phyloP scores from a whole-genome alignment of 768 basidiomycete species.

The Leccinellum albellum region DNA sequence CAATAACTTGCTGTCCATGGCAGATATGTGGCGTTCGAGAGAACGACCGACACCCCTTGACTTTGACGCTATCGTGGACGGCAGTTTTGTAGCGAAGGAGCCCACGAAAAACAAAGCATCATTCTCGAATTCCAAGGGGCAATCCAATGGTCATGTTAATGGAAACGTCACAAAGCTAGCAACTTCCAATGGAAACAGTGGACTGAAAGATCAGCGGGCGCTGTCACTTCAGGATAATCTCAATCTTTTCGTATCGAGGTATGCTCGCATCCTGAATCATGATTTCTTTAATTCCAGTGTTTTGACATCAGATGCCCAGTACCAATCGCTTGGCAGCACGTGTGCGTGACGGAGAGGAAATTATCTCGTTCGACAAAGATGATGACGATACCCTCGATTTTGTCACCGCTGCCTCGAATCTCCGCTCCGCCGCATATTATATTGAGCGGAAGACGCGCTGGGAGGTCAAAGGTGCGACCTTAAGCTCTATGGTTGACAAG shows the following conservation, averaged over 20 bases:
- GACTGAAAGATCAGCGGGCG: conserved; percentile 79
- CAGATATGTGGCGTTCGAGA: conserved; percentile 94
- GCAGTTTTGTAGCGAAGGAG: conserved; percentile 48
- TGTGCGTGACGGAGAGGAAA: conserved; percentile 60
- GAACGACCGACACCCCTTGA: conserved; percentile 83
- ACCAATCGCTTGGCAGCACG: conserved; percentile 75
- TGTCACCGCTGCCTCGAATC: conserved; percentile 90
- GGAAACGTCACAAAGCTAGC: conserved; percentile 2
- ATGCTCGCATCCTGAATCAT: conserved; percentile 2
- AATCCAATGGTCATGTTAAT: conserved; percentile 27
- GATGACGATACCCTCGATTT: conserved; percentile 97
- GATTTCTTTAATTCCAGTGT: background rate
- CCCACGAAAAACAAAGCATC: conserved; percentile 14
- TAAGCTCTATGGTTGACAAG: background rate
- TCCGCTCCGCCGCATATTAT: conserved; percentile 86
- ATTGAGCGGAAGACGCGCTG: conserved; percentile 89
- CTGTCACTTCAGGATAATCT: conserved; percentile 79
- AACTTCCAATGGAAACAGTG: conserved; percentile 16
- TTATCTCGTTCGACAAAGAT: conserved; percentile 93
- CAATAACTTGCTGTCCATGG: conserved; percentile 83
- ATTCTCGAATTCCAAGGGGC: conserved; percentile 17
- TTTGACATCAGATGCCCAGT: conserved; percentile 39
- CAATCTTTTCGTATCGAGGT: conserved; percentile 84
- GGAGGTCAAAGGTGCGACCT: conserved; percentile 83
- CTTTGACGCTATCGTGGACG: conserved; percentile 69